Evolutionary conservation across 371 early-diverging fungal genomes (phyloP).

Genomic region (Actinomortierella wolfii): DNA sequence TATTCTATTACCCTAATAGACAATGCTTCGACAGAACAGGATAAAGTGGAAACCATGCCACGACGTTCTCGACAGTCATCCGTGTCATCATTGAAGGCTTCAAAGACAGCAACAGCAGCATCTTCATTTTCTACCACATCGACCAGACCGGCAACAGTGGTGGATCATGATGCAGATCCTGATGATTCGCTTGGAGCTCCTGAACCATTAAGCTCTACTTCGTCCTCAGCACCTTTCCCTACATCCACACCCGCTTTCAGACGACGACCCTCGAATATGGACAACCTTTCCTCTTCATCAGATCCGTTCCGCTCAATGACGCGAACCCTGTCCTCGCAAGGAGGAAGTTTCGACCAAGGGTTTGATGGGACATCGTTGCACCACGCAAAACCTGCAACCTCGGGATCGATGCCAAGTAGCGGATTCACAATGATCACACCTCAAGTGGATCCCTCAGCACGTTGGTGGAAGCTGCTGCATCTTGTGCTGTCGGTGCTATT

Average conservation of each 20-base stretch:
- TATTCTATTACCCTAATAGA: too few species aligned
- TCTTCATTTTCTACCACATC: conserved; percentile 10
- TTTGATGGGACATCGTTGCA: too few species aligned
- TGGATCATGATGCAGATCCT: conserved; percentile 34
- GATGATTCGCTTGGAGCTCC: conserved; percentile 44
- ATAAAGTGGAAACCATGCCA: neutral
- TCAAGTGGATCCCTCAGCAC: conserved; percentile 38
- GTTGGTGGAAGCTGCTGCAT: conserved; percentile 62
- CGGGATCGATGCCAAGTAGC: too few species aligned
- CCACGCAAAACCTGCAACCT: too few species aligned
- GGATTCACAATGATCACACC: conserved; percentile 44
- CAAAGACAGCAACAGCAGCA: conserved; percentile 10
- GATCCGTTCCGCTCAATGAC: conserved; percentile 32
- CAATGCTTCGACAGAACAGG: neutral
- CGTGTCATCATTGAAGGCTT: conserved; percentile 2
- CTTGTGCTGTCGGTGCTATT: conserved; percentile 52
- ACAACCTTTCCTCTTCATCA: conserved; percentile 19
- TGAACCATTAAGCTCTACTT: neutral
- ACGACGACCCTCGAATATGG: conserved; percentile 16
- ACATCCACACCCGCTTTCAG: neutral
- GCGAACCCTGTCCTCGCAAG: conserved; percentile 4
- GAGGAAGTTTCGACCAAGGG: too few species aligned
- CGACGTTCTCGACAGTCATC: neutral
- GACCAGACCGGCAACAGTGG: neutral
- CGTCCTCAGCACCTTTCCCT: neutral